Evolutionary conservation across 2,329 filamentous ascomycete genomes (phyloP).

Genomic region (Raffaelea deltoideospora): DNA sequence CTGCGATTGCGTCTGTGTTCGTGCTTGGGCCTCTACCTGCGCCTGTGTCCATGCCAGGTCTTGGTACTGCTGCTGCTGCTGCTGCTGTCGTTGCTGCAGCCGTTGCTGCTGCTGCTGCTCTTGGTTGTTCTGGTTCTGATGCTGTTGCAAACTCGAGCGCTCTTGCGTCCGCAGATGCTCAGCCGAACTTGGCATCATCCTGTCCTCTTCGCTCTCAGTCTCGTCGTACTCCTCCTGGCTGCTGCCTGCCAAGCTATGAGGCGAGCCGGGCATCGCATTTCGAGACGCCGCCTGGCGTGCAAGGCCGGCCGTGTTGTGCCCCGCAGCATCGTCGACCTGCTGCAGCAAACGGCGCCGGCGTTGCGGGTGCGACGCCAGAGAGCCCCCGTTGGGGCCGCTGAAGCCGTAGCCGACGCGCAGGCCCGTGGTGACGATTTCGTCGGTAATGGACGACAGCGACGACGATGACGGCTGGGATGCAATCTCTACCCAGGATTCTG

Average conservation of each 20-base stretch:
- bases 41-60: too few relatives aligned
- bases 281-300: conserved; percentile 17
- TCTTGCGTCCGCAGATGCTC: too few relatives aligned
- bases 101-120: conserved; percentile 6
- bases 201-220: conserved; percentile 80
- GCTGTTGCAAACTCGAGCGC: too few relatives aligned
- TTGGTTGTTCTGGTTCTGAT: conserved; percentile 20
- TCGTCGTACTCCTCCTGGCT: conserved; percentile 93
- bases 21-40: too few relatives aligned
- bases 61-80: conserved; percentile 1
- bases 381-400: conserved; percentile 25
- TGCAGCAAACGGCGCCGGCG: conserved; percentile 39
- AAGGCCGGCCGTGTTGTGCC: conserved; percentile 12
- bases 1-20: neutral
- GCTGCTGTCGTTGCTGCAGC: conserved; percentile 3
- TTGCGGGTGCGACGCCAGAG: conserved; percentile 34
- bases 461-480: conserved; percentile 87
- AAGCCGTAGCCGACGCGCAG: conserved; percentile 55
- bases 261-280: neutral
- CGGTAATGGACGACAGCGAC: conserved; percentile 69
- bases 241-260: conserved; percentile 32
- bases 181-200: conserved; percentile 41
- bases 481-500: conserved; percentile 95
- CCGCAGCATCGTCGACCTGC: conserved; percentile 11
- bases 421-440: conserved; percentile 85